Percentiles rank a stretch among this genome's conserved stretches.
phyloP scores from a whole-genome alignment of 1,284 basidiomycete species.

The Cryptococcus sp. region DNA sequence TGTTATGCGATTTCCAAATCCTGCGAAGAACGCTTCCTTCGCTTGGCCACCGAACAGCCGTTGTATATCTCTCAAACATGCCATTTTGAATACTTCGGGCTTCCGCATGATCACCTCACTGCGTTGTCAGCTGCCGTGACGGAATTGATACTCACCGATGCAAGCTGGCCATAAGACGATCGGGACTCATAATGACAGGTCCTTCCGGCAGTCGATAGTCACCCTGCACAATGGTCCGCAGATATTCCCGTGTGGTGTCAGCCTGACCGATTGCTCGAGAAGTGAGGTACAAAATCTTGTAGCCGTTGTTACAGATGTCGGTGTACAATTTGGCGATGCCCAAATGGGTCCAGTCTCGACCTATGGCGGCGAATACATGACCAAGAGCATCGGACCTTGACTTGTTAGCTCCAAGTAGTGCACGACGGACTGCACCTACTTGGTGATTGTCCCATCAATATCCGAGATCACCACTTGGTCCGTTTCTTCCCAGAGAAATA shows the following conservation, averaged over 20 bases:
- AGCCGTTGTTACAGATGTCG: constrained; percentile 93
- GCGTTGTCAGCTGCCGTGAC: constrained; percentile 8
- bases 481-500: constrained; percentile 92
- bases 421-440: constrained; percentile 59
- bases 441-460: constrained; percentile 99
- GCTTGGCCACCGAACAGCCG: constrained; percentile 77
- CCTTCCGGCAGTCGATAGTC: constrained; percentile 95
- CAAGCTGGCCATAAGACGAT: constrained; percentile 88
- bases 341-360: constrained; percentile 98
- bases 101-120: constrained; percentile 99
- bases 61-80: constrained; percentile 93
- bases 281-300: constrained; percentile 98
- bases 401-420: constrained; percentile 4
- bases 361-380: constrained; percentile 97
- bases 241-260: constrained; percentile 92
- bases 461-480: constrained; percentile 94
- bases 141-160: constrained; percentile 69
- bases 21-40: constrained; percentile 83
- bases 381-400: constrained; percentile 91
- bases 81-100: constrained; percentile 99
- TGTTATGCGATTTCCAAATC: constrained; percentile 98
- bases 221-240: constrained; percentile 93
- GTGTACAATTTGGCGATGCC: constrained; percentile 98
- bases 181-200: constrained; percentile 98
- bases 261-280: constrained; percentile 98